Conservation (phyloP, 2,329 filamentous ascomycete genomes). For the Orbilia ellipsospora region DNA sequence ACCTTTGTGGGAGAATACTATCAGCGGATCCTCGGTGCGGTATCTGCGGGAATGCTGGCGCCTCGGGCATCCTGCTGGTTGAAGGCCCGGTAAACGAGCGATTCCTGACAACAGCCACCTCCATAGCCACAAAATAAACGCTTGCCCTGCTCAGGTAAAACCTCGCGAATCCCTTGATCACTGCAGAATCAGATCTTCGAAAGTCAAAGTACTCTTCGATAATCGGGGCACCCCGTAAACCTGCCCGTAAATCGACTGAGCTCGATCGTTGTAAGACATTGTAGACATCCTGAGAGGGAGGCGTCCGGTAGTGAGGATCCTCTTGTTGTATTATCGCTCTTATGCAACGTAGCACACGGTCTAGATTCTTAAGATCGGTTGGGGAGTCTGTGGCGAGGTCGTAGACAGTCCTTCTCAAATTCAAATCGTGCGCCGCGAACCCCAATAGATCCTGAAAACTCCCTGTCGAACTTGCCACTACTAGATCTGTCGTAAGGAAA, state of each 20-base stretch:
- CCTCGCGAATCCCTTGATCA: conserved; percentile 51
- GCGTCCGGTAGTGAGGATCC: conserved; percentile 50
- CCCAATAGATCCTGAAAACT: conserved; percentile 51
- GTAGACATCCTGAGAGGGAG: conserved; percentile 50
- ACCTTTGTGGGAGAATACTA: conserved; percentile 44
- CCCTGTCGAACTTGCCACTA: conserved; percentile 64
- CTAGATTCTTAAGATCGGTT: conserved; percentile 52
- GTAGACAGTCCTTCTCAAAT: conserved; percentile 50
- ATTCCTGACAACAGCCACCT: conserved; percentile 44
- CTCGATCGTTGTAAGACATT: conserved; percentile 53
- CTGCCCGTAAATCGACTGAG: conserved; percentile 49
- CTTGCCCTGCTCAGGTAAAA: conserved; percentile 53
- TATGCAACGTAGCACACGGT: conserved; percentile 55
- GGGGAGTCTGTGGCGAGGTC: conserved; percentile 53
- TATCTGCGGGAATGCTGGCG: conserved; percentile 40
- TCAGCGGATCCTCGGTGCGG: conserved; percentile 50
- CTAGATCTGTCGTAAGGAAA: conserved; percentile 59
- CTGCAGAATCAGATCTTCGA: conserved; percentile 49
- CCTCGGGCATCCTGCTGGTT: conserved; percentile 40
- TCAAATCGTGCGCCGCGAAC: conserved; percentile 52
- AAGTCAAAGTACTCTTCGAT: conserved; percentile 54
- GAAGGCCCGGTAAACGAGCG: conserved; percentile 52
- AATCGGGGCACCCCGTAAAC: conserved; percentile 45
- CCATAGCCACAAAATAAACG: conserved; percentile 54
- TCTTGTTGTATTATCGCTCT: conserved; percentile 54